A percentile compares a stretch with the other conserved stretches of the same genome.
Evolutionary conservation across 2,329 filamentous ascomycete genomes (phyloP).

Genomic region (Fusarium penzigii): DNA sequence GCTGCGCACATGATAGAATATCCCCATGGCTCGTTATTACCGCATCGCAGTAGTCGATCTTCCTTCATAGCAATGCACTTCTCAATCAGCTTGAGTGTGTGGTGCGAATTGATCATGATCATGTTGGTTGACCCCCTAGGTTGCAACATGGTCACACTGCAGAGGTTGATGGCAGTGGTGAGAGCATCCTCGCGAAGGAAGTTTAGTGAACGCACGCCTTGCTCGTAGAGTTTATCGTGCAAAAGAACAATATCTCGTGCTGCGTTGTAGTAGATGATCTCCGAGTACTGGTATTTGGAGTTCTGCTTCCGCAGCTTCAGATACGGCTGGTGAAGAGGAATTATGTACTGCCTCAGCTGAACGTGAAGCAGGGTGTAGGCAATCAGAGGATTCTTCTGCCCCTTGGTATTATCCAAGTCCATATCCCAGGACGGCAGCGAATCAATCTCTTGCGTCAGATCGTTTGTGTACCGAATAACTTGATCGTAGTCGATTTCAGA

Average conservation of each 20-base stretch:
- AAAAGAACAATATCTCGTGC: slow-evolving; percentile 63
- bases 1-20: slow-evolving; percentile 65
- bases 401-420: slow-evolving; percentile 37
- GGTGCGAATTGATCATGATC: slow-evolving; percentile 62
- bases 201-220: slow-evolving; percentile 59
- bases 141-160: slow-evolving; percentile 62
- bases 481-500: slow-evolving; percentile 62
- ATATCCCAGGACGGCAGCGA: slow-evolving; percentile 57
- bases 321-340: slow-evolving; percentile 62
- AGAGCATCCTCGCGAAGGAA: slow-evolving; percentile 62
- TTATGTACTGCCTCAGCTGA: slow-evolving; percentile 62
- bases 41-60: slow-evolving; percentile 60
- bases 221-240: slow-evolving; percentile 60
- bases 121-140: slow-evolving; percentile 59
- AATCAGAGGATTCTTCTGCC: slow-evolving; percentile 56
- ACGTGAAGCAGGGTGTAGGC: slow-evolving; percentile 62
- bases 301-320: slow-evolving; percentile 60
- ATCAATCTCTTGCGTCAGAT: slow-evolving; percentile 62
- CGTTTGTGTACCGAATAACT: slow-evolving; percentile 61
- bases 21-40: slow-evolving; percentile 65
- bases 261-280: slow-evolving; percentile 64
- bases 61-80: slow-evolving; percentile 63
- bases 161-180: slow-evolving; percentile 61
- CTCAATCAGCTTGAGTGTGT: slow-evolving; percentile 62
- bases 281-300: slow-evolving; percentile 63